phyloP scores from a whole-genome alignment of 2,329 filamentous ascomycete species.

The Fusarium newnesense region DNA sequence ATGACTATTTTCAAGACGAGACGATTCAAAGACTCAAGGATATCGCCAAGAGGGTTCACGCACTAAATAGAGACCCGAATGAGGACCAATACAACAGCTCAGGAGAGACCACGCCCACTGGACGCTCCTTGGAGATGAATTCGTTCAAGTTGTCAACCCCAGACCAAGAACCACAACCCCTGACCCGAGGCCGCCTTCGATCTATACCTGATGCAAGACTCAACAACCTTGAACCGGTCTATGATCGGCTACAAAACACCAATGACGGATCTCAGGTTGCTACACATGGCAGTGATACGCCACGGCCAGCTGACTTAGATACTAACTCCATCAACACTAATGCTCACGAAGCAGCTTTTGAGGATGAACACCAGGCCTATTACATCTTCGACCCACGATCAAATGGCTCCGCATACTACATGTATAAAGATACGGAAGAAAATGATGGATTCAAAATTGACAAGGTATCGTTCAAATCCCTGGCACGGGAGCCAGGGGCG shows the following conservation, averaged over 20 bases:
- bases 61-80: neutral
- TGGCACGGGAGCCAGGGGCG: slow-evolving; percentile 2
- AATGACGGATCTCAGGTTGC: slow-evolving; percentile 27
- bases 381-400: slow-evolving; percentile 35
- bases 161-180: slow-evolving; percentile 3
- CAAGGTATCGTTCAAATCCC: slow-evolving; percentile 26
- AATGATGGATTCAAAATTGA: slow-evolving; percentile 11
- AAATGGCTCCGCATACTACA: slow-evolving; percentile 23
- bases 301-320: slow-evolving; percentile 6
- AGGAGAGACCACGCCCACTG: neutral
- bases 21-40: neutral
- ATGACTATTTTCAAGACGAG: neutral
- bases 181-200: slow-evolving; percentile 23
- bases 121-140: neutral
- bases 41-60: neutral
- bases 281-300: slow-evolving; percentile 28
- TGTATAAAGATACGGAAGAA: slow-evolving; percentile 18
- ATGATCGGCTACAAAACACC: neutral
- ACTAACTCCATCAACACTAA: neutral
- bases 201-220: slow-evolving; percentile 20
- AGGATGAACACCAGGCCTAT: slow-evolving; percentile 14
- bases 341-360: neutral
- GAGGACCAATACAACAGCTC: neutral
- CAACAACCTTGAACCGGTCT: slow-evolving; percentile 20
- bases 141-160: neutral